These are phyloP conservation scores for Cenchrus purpureus DNA, from an alignment of 176 grass and related monocot genomes.

Conservation along the genomic window DNA sequence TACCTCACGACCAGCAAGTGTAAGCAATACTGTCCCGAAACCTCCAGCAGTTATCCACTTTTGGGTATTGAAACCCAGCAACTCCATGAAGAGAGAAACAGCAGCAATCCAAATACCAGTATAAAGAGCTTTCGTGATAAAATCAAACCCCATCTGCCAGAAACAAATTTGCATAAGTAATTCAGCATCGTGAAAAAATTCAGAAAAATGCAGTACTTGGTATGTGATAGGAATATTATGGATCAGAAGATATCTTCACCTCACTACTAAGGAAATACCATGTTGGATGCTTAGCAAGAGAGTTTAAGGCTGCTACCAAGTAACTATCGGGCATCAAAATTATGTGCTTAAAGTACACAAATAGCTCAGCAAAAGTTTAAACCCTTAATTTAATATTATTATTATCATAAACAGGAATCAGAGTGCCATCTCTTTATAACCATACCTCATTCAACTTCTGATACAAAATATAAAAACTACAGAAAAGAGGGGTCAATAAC, in stretches of 20 bases:
- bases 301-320: background rate
- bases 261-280: slow-evolving; percentile 3
- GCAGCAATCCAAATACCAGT: slow-evolving; percentile 94
- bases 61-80: slow-evolving; percentile 96
- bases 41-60: slow-evolving; percentile 97
- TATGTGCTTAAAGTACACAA: background rate
- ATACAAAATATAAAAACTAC: too few relatives aligned
- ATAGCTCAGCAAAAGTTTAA: background rate
- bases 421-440: background rate
- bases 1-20: slow-evolving; percentile 98
- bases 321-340: background rate
- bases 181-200: background rate
- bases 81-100: slow-evolving; percentile 91
- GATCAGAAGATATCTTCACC: slow-evolving; percentile 8
- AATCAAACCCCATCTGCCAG: slow-evolving; percentile 92
- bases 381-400: background rate
- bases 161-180: slow-evolving; percentile 50
- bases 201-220: background rate
- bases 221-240: background rate
- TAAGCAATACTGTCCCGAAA: slow-evolving; percentile 96
- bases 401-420: background rate
- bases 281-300: slow-evolving; percentile 6
- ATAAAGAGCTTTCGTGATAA: slow-evolving; percentile 84
- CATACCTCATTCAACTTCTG: background rate
- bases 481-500: too few relatives aligned